Percentiles rank a stretch among this genome's conserved stretches.
phyloP scores from a whole-genome alignment of 2,329 filamentous ascomycete species.

The Drechslerella coelobrocha region DNA sequence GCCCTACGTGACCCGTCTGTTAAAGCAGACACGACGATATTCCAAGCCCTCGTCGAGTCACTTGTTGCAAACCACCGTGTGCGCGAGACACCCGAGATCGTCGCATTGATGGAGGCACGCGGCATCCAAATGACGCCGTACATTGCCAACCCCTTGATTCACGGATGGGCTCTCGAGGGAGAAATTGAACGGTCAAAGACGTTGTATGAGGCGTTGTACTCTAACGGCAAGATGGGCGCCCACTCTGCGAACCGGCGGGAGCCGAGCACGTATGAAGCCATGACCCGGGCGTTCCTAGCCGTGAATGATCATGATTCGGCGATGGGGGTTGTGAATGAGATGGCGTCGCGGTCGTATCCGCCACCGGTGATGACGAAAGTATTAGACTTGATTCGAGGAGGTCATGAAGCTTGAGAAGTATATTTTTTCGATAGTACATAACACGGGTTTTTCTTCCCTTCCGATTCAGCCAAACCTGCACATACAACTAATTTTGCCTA shows the following conservation, averaged over 20 bases:
- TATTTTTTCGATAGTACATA: constrained; percentile 20
- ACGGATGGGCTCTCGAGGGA: constrained; percentile 89
- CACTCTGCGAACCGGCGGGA: constrained; percentile 69
- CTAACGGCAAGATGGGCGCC: too few species aligned
- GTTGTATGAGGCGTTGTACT: constrained; percentile 77
- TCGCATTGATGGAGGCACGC: constrained; percentile 75
- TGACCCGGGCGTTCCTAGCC: constrained; percentile 90
- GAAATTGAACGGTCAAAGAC: constrained; percentile 78
- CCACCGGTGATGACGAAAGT: constrained; percentile 92
- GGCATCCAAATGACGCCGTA: constrained; percentile 90
- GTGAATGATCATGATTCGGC: constrained; percentile 80
- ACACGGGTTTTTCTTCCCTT: constrained; percentile 35
- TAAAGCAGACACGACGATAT: constrained; percentile 80
- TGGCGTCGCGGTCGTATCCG: constrained; percentile 88
- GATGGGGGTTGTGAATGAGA: constrained; percentile 82
- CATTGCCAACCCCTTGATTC: constrained; percentile 97
- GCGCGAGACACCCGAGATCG: constrained; percentile 73
- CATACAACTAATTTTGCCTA: too few species aligned
- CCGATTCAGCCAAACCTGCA: constrained; percentile 44
- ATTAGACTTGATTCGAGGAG: constrained; percentile 77
- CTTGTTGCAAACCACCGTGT: constrained; percentile 96
- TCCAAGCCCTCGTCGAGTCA: constrained; percentile 94
- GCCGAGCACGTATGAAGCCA: constrained; percentile 97
- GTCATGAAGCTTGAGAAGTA: constrained; percentile 39
- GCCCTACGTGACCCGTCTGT: constrained; percentile 74